phyloP scores from a whole-genome alignment of 2,329 filamentous ascomycete genomes.

The Chaetomiaceae sp. region DNA sequence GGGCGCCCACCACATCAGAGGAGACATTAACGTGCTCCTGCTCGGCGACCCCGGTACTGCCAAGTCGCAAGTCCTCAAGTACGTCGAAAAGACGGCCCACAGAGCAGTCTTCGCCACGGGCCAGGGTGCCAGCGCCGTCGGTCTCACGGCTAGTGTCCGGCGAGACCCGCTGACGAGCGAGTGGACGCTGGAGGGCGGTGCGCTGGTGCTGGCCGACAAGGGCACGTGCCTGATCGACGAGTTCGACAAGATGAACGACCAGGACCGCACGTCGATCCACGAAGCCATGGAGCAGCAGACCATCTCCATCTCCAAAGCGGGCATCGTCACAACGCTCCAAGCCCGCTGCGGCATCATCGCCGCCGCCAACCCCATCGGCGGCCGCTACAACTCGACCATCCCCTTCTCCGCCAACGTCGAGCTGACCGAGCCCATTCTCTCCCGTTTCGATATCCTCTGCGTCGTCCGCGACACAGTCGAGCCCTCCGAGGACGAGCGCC shows the following conservation, averaged over 20 bases:
- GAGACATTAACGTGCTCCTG: slow-evolving; percentile 95
- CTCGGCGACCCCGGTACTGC: slow-evolving; percentile 96
- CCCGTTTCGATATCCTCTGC: slow-evolving; percentile 95
- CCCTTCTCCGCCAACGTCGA: slow-evolving; percentile 97
- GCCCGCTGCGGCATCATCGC: slow-evolving; percentile 95
- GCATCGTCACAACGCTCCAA: slow-evolving; percentile 95
- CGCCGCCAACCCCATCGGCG: slow-evolving; percentile 92
- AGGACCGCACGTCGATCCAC: slow-evolving; percentile 96
- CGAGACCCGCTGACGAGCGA: slow-evolving; percentile 93
- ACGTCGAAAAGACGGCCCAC: slow-evolving; percentile 95
- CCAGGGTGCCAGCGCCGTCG: slow-evolving; percentile 93
- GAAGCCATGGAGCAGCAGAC: slow-evolving; percentile 99
- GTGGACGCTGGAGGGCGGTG: slow-evolving; percentile 96
- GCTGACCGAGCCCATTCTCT: slow-evolving; percentile 93
- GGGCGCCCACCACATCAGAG: slow-evolving; percentile 84
- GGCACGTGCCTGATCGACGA: slow-evolving; percentile 97
- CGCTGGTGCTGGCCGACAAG: slow-evolving; percentile 88
- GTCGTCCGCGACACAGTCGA: slow-evolving; percentile 96
- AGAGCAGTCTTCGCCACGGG: slow-evolving; percentile 96
- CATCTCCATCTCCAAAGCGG: slow-evolving; percentile 97
- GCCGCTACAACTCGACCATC: slow-evolving; percentile 92
- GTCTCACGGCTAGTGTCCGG: slow-evolving; percentile 93
- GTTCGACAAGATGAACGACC: slow-evolving; percentile 99
- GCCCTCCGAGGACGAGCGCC: slow-evolving; percentile 82
- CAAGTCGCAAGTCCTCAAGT: slow-evolving; percentile 96